phyloP scores from a whole-genome alignment of 2,329 filamentous ascomycete species.

The Trichoderma atrobrunneum region DNA sequence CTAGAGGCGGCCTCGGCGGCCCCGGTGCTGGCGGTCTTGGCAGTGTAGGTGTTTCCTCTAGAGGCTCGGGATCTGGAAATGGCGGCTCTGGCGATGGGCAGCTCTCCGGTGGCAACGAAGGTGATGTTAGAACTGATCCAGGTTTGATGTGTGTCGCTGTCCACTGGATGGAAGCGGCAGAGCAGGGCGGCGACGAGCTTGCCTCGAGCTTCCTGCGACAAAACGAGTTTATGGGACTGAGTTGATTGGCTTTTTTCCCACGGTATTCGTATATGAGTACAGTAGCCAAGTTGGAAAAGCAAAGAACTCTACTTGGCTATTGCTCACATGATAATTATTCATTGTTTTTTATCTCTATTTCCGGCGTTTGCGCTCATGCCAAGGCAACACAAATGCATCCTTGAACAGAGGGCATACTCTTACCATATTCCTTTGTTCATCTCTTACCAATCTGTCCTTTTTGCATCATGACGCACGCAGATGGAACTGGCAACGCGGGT shows the following conservation, averaged over 20 bases:
- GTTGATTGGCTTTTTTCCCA: conserved; percentile 22
- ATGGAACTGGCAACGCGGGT: background rate
- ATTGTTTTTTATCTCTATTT: conserved; percentile 24
- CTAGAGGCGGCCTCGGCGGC: conserved; percentile 26
- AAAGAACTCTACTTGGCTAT: background rate
- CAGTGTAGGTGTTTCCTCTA: conserved; percentile 25
- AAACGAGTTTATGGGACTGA: conserved; percentile 43
- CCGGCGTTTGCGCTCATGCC: conserved; percentile 17
- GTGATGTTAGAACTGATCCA: conserved; percentile 68
- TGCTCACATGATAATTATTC: background rate
- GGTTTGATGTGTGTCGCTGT: conserved; percentile 90
- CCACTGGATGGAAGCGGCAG: conserved; percentile 95
- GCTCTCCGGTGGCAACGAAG: conserved; percentile 36
- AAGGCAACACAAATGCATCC: background rate
- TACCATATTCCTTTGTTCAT: background rate
- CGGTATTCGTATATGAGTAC: conserved; percentile 16
- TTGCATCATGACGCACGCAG: background rate
- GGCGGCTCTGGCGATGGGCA: conserved; percentile 25
- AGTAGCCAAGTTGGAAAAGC: background rate
- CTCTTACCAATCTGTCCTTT: background rate
- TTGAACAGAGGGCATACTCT: background rate
- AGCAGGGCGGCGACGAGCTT: conserved; percentile 79
- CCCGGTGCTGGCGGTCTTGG: conserved; percentile 26
- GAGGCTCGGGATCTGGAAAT: conserved; percentile 25
- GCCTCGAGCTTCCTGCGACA: conserved; percentile 80